Percentiles rank a stretch among this genome's conserved stretches.
phyloP scores from a whole-genome alignment of 1,139 yeast species.

The Lodderomyces orthopsilosis region DNA sequence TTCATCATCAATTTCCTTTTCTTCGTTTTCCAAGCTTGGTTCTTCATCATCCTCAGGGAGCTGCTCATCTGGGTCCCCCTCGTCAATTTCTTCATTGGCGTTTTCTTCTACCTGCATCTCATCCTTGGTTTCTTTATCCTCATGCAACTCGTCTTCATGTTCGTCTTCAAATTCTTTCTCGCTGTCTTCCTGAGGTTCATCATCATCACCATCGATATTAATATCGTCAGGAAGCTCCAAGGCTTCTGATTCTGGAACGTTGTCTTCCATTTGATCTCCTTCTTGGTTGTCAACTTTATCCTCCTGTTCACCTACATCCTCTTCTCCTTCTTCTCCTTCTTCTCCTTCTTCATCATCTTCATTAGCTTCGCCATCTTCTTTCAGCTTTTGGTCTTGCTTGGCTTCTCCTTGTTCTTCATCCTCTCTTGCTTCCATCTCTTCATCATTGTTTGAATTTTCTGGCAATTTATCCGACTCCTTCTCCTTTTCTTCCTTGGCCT shows the following conservation, averaged over 20 bases:
- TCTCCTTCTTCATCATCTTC: constrained; percentile 23
- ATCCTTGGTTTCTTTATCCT: constrained; percentile 27
- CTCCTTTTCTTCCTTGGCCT: constrained; percentile 73
- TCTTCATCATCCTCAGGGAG: constrained; percentile 21
- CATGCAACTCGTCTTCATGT: constrained; percentile 24
- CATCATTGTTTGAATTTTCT: constrained; percentile 50
- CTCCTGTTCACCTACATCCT: constrained; percentile 75
- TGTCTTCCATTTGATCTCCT: constrained; percentile 64
- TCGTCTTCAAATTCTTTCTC: constrained; percentile 33
- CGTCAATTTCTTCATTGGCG: constrained; percentile 66
- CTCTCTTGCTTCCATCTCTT: constrained; percentile 65
- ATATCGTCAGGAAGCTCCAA: constrained; percentile 85
- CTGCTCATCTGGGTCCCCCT: constrained; percentile 46
- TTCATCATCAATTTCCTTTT: constrained; percentile 37
- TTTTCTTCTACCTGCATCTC: constrained; percentile 68
- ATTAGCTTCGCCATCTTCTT: constrained; percentile 18
- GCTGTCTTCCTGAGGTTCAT: constrained; percentile 24
- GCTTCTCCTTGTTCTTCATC: constrained; percentile 40
- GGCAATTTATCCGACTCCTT: constrained; percentile 70
- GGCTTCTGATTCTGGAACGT: constrained; percentile 78
- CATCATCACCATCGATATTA: constrained; percentile 68
- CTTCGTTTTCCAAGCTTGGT: constrained; percentile 19
- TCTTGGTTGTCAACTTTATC: constrained; percentile 75
- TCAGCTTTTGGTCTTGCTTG: constrained; percentile 27
- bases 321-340: constrained; percentile 48